These are phyloP conservation scores for Penicillium samsonianum DNA, from an alignment of 495 filamentous ascomycete genomes.

Conservation along the genomic window DNA sequence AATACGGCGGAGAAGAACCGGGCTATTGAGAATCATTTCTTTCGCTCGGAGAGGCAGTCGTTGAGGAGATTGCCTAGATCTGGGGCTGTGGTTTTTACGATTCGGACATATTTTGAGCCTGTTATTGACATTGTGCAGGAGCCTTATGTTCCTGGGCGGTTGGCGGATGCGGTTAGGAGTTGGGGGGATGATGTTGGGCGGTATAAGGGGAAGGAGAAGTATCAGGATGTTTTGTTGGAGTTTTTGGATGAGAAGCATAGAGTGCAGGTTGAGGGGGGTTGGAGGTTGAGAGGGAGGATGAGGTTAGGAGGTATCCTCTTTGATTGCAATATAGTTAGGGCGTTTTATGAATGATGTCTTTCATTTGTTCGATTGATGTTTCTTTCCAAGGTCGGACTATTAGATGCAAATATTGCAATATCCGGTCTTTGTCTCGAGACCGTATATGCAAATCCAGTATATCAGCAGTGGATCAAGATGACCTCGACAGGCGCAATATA, in stretches of 20 bases:
- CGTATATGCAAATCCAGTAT: not conserved
- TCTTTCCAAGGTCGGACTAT: not conserved
- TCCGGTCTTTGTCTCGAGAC: too few relatives aligned
- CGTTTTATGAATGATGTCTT: not conserved
- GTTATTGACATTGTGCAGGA: slow-evolving; percentile 66
- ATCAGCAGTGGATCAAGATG: not conserved
- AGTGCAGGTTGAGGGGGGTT: slow-evolving; percentile 72
- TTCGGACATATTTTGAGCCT: slow-evolving; percentile 76
- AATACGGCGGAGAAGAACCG: slow-evolving; percentile 74
- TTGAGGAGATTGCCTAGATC: slow-evolving; percentile 69
- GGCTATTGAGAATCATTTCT: slow-evolving; percentile 73
- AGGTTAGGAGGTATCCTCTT: slow-evolving; percentile 54
- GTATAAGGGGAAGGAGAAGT: slow-evolving; percentile 85
- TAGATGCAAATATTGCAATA: too few relatives aligned
- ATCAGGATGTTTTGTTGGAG: slow-evolving; percentile 76
- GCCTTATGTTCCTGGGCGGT: slow-evolving; percentile 67
- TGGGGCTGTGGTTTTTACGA: slow-evolving; percentile 79
- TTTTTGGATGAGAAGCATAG: slow-evolving; percentile 78
- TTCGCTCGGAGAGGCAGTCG: slow-evolving; percentile 78
- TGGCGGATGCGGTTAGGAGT: slow-evolving; percentile 74
- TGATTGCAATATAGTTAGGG: slow-evolving; percentile 10
- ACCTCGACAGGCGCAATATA: not conserved
- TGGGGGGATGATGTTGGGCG: slow-evolving; percentile 82
- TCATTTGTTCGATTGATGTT: not conserved
- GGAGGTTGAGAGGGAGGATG: slow-evolving; percentile 60